Conservation (phyloP, 2,329 filamentous ascomycete species). For the Drechslera avenae region DNA sequence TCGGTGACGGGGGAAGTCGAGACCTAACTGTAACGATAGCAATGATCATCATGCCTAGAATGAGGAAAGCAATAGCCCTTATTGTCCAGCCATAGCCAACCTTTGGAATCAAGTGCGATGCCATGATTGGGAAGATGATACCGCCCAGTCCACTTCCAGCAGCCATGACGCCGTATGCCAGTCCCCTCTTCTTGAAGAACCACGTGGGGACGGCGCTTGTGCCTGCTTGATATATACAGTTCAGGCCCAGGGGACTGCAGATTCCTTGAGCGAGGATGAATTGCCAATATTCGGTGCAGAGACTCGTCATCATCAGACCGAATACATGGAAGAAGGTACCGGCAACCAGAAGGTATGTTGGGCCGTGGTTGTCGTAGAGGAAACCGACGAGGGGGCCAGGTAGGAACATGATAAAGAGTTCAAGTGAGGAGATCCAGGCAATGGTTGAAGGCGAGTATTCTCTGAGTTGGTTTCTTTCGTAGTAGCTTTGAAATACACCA, state of each 20-base stretch:
- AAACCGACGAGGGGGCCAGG: slow-evolving; percentile 67
- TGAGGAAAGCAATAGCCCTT: slow-evolving; percentile 60
- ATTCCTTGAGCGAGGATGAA: slow-evolving; percentile 61
- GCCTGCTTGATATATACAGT: slow-evolving; percentile 59
- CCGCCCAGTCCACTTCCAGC: slow-evolving; percentile 56
- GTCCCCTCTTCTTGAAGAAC: slow-evolving; percentile 58
- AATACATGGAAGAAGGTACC: slow-evolving; percentile 64
- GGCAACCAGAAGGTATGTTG: slow-evolving; percentile 58
- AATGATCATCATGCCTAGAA: slow-evolving; percentile 63
- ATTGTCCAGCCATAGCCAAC: neutral
- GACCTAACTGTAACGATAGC: slow-evolving; percentile 60
- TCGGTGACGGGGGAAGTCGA: slow-evolving; percentile 51
- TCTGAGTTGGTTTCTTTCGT: slow-evolving; percentile 50
- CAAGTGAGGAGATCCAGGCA: slow-evolving; percentile 53
- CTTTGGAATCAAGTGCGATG: slow-evolving; percentile 54
- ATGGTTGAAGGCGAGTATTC: slow-evolving; percentile 49
- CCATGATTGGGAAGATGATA: neutral
- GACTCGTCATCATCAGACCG: slow-evolving; percentile 66
- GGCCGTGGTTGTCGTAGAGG: slow-evolving; percentile 66
- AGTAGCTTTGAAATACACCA: slow-evolving; percentile 56
- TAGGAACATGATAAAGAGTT: slow-evolving; percentile 57
- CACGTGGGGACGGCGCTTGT: slow-evolving; percentile 52
- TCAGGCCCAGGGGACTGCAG: slow-evolving; percentile 57
- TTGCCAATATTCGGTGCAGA: slow-evolving; percentile 62
- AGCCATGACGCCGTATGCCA: slow-evolving; percentile 56